Evolutionary conservation across 2,329 filamentous ascomycete genomes (phyloP).

Genomic region (Cercospora zeae-maydis): DNA sequence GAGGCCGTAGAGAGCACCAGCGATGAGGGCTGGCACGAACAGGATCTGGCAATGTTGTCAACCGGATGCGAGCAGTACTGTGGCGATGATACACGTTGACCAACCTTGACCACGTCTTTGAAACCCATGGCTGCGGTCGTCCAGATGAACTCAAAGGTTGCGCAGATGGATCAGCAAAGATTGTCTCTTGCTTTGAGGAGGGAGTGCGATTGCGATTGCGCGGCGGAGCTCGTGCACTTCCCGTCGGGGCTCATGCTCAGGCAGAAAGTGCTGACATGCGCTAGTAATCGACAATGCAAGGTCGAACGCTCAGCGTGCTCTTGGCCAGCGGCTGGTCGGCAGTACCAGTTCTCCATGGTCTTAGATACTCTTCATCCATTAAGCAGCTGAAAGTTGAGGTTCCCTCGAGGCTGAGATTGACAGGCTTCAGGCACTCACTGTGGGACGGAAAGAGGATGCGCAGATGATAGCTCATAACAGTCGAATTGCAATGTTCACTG

Average conservation of each 20-base stretch:
- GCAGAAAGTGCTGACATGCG: background rate
- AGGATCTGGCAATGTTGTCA: slow-evolving; percentile 36
- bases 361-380: background rate
- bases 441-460: background rate
- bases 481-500: background rate
- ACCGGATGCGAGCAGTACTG: slow-evolving; percentile 4
- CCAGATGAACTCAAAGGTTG: background rate
- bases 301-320: background rate
- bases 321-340: background rate
- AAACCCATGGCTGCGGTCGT: slow-evolving; percentile 22
- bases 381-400: background rate
- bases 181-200: background rate
- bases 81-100: background rate
- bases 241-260: background rate
- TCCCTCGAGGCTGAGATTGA: background rate
- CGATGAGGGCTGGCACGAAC: slow-evolving; percentile 45
- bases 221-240: background rate
- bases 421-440: background rate
- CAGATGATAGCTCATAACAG: background rate
- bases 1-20: slow-evolving; percentile 43
- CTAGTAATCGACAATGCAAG: background rate
- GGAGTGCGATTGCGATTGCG: background rate
- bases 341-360: background rate
- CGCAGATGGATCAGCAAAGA: background rate
- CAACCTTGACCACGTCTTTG: slow-evolving; percentile 29